Base-by-base conservation (phyloP, 2,329 filamentous ascomycete species). In the Colletotrichum truncatum region DNA sequence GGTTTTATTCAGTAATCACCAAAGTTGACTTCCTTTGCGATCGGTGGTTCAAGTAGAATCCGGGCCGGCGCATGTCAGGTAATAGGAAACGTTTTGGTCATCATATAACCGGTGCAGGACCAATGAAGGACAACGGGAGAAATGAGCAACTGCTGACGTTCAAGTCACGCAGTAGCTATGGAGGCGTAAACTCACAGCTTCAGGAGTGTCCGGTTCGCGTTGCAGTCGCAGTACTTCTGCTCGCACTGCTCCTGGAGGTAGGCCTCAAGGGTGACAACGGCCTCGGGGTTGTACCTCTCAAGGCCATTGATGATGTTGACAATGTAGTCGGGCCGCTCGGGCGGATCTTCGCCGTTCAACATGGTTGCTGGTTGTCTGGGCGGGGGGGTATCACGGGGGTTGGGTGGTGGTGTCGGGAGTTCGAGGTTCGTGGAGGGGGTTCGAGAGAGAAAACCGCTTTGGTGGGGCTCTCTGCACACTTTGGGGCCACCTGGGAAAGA, bases 61-160 rank as follows among this genome's bases (percentile, higher is more conserved):
- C 82, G 6, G 81, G 79, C 77, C 82, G 78, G 80, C 82, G 80
- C 63, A 66, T 55, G 81, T 97, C 93, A 93, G 93, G 88, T 97
- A 97, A 97, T 97, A 97, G 93, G 93, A 97, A 97, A 97, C 93
- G 93, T 97, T 91, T 81, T 89, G 82, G 85, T 93, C 93, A 94
- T 97, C 92, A 93, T 86, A 70, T 64, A 71, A 66, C 67, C 62
- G 53, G 45, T 39, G 28, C 49, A 45, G 38, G 68, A 69, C 68
- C 52, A 53, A 67, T 64, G 55, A 61, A 32, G 12, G 30, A 28
- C 25, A 48, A 49, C 21, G 12, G 32, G 7, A 18, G 9, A 68
- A 14, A 26, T n/a, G 32, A 8, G n/a, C n/a, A n/a, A 36, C 1
- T 36, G 21, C 57, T 39, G 61, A 45, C 28, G 43, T 21, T 43